Evolutionary conservation across 768 basidiomycete species (phyloP).

Genomic region (Lactarius tabidus): DNA sequence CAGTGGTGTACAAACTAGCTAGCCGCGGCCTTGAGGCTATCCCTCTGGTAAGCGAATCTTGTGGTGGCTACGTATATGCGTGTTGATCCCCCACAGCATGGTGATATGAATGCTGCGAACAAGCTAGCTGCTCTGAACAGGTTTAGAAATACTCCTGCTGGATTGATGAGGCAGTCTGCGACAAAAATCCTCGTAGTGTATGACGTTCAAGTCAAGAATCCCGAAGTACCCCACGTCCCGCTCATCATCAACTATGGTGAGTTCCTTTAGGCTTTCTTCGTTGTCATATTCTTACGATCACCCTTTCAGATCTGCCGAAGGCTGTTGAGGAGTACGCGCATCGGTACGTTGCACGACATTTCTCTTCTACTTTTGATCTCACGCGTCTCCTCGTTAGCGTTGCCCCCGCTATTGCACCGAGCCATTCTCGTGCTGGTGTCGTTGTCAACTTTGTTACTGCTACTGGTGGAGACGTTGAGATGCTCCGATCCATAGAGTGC

Average conservation of each 20-base stretch:
- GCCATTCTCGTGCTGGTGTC: conserved; percentile 82
- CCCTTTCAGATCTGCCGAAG: conserved; percentile 71
- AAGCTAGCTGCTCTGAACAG: conserved; percentile 82
- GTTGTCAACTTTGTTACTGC: conserved; percentile 97
- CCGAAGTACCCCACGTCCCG: conserved; percentile 86
- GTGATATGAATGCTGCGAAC: conserved; percentile 86
- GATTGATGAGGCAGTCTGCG: conserved; percentile 58
- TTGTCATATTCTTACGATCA: not conserved
- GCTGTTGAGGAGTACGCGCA: conserved; percentile 97
- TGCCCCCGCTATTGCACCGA: conserved; percentile 82
- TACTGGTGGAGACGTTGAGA: conserved; percentile 96
- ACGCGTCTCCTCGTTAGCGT: conserved; percentile 47
- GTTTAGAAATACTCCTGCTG: conserved; percentile 59
- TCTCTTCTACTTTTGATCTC: conserved; percentile 17
- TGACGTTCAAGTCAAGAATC: conserved; percentile 87
- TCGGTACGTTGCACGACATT: conserved; percentile 49
- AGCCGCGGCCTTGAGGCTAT: conserved; percentile 84
- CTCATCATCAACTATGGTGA: conserved; percentile 93
- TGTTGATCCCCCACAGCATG: conserved; percentile 51
- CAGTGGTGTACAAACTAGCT: conserved; percentile 86
- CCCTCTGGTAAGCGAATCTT: conserved; percentile 61
- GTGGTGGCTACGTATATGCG: conserved; percentile 4
- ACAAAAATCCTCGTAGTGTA: conserved; percentile 87
- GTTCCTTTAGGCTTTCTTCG: conserved; percentile 16
- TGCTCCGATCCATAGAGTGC: conserved; percentile 97